A percentile compares a stretch with the other conserved stretches of the same genome.
phyloP scores from a whole-genome alignment of 768 basidiomycete genomes.

The Tremella mesenterica region DNA sequence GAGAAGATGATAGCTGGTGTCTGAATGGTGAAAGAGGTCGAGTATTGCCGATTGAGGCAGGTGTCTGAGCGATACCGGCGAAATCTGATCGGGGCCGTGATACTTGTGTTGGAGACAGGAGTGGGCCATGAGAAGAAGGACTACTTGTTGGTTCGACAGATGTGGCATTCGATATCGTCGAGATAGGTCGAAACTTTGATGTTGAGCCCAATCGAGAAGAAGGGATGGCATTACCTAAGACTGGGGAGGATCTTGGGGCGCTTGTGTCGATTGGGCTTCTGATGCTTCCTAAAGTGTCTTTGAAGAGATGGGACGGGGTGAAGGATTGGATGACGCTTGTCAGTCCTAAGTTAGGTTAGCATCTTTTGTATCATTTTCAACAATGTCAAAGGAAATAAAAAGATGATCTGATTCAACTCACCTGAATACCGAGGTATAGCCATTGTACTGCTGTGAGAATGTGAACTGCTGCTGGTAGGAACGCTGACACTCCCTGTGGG shows the following conservation, averaged over 20 bases:
- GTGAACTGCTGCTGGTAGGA: not conserved
- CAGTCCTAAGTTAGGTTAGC: not conserved
- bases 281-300: no score
- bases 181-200: no score
- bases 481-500: not conserved
- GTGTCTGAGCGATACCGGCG: not conserved
- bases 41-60: no score
- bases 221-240: not conserved
- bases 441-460: no score
- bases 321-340: constrained; percentile 18
- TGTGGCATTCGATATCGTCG: not conserved
- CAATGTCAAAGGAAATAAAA: no score
- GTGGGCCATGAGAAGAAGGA: constrained; percentile 17
- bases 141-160: constrained; percentile 9
- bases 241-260: constrained; percentile 6
- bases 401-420: not conserved
- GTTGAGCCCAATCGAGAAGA: not conserved
- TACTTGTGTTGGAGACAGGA: constrained; percentile 32
- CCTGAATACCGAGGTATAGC: no score
- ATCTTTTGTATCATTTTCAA: no score
- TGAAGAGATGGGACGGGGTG: constrained; percentile 8
- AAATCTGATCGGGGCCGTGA: not conserved
- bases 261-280: not conserved
- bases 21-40: not conserved
- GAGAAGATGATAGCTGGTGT: not conserved